These are phyloP conservation scores for Juncus effusus DNA, from an alignment of 176 grass and related monocot species.

Conservation along the genomic window DNA sequence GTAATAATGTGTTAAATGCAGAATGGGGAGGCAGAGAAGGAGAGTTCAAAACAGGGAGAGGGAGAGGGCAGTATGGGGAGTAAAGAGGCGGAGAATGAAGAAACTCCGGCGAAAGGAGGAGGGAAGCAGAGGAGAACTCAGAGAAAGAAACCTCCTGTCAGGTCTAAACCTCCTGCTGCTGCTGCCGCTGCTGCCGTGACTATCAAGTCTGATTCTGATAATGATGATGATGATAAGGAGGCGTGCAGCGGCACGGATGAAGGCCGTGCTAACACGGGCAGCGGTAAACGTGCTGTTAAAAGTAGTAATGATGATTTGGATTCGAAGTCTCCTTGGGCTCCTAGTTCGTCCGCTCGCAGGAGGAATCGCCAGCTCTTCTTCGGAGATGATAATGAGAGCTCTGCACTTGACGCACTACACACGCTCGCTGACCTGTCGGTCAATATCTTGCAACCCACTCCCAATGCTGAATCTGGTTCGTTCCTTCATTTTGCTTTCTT, in stretches of 20 bases:
- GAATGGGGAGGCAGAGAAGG: conserved; percentile 77
- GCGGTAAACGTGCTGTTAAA: conserved; percentile 46
- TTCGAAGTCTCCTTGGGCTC: conserved; percentile 51
- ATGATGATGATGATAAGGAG: conserved; percentile 80
- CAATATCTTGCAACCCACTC: conserved; percentile 82
- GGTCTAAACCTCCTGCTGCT: conserved; percentile 41
- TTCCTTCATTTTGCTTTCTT: background rate
- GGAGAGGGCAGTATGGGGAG: conserved; percentile 80
- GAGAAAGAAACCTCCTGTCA: conserved; percentile 22
- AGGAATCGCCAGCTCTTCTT: conserved; percentile 81
- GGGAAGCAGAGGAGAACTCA: too few species aligned
- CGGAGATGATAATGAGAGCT: conserved; percentile 70
- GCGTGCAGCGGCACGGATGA: conserved; percentile 98
- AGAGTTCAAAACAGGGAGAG: conserved; percentile 75
- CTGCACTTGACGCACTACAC: conserved; percentile 74
- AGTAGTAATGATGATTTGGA: conserved; percentile 39
- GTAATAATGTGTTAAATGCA: conserved; percentile 28
- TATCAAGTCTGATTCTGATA: conserved; percentile 41
- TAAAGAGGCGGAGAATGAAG: conserved; percentile 79
- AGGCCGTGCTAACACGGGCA: conserved; percentile 44
- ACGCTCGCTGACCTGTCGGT: conserved; percentile 91
- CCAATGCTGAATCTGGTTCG: conserved; percentile 72
- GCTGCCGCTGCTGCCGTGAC: conserved; percentile 39
- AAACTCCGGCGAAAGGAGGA: conserved; percentile 21
- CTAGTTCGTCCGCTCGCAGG: conserved; percentile 51